These are phyloP conservation scores for Talaromyces sp. DNA, from an alignment of 2,329 filamentous ascomycete species.

Conservation along the genomic window DNA sequence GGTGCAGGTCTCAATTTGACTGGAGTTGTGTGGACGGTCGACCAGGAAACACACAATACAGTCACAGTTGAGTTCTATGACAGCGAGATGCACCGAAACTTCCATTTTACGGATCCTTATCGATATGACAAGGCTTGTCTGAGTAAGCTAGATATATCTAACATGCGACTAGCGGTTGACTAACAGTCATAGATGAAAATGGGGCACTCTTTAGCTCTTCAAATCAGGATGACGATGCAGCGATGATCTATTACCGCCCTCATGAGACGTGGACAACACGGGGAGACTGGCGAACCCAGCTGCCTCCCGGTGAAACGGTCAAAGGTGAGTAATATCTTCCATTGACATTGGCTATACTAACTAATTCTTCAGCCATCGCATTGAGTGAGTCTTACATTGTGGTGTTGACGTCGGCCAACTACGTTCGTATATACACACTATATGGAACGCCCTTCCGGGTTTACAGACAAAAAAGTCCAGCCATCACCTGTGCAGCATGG, in stretches of 20 bases:
- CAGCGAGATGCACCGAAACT: conserved; percentile 84
- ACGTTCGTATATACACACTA: conserved; percentile 87
- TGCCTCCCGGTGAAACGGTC: conserved; percentile 85
- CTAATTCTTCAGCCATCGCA: conserved; percentile 64
- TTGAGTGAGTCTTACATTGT: conserved; percentile 88
- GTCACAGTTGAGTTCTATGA: conserved; percentile 98
- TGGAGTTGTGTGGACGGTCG: conserved; percentile 94
- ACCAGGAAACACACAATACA: conserved; percentile 89
- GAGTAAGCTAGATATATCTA: conserved; percentile 43
- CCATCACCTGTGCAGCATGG: conserved; percentile 91
- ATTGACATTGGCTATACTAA: background rate
- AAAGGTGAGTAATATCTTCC: conserved; percentile 42
- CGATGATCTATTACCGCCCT: conserved; percentile 90
- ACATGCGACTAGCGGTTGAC: conserved; percentile 14
- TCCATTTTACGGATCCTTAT: conserved; percentile 96
- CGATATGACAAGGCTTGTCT: conserved; percentile 95
- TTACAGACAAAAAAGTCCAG: conserved; percentile 88
- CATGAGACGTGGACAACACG: conserved; percentile 95
- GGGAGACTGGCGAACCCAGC: conserved; percentile 80
- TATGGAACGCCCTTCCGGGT: conserved; percentile 87
- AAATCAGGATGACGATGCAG: conserved; percentile 63
- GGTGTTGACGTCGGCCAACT: conserved; percentile 79
- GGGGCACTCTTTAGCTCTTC: conserved; percentile 78
- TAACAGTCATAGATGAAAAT: conserved; percentile 58
- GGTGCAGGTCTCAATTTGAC: conserved; percentile 69